phyloP scores from a whole-genome alignment of 1,139 yeast species.

The Maudiozyma humilis region DNA sequence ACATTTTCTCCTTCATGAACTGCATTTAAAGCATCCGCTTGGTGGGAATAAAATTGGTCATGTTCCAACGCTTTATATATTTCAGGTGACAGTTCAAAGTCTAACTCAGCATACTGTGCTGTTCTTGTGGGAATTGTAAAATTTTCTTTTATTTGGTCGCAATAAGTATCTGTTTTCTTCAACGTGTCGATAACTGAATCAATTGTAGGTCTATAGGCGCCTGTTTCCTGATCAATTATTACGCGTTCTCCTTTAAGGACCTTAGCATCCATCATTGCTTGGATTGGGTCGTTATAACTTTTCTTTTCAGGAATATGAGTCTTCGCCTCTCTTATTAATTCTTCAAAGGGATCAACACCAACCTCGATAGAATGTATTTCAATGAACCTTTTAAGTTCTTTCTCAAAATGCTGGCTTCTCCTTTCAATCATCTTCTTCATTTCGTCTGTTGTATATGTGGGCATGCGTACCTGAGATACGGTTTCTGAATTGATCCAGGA shows the following conservation, averaged over 20 bases:
- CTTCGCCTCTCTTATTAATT: slow-evolving; percentile 33
- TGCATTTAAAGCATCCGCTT: slow-evolving; percentile 62
- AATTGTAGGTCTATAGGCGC: slow-evolving; percentile 34
- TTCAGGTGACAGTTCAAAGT: slow-evolving; percentile 37
- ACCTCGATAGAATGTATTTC: slow-evolving; percentile 25
- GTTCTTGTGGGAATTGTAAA: slow-evolving; percentile 37
- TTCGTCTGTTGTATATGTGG: slow-evolving; percentile 40
- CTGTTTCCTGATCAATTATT: slow-evolving; percentile 20
- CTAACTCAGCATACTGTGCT: slow-evolving; percentile 39
- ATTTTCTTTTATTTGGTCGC: slow-evolving; percentile 49
- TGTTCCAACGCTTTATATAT: slow-evolving; percentile 44
- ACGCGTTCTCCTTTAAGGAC: slow-evolving; percentile 18
- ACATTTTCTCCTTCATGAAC: slow-evolving; percentile 52
- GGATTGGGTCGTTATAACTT: slow-evolving; percentile 43
- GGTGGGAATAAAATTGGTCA: slow-evolving; percentile 64
- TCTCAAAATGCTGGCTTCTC: slow-evolving; percentile 47
- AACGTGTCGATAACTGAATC: slow-evolving; percentile 42
- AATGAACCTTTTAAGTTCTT: slow-evolving; percentile 39
- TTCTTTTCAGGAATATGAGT: slow-evolving; percentile 43
- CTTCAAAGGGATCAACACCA: slow-evolving; percentile 35
- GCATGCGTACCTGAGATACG: slow-evolving; percentile 34
- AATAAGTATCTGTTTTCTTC: slow-evolving; percentile 42
- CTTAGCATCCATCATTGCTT: slow-evolving; percentile 36
- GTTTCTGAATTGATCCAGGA: slow-evolving; percentile 34
- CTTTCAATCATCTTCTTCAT: slow-evolving; percentile 54